Conservation (phyloP, 345 rosid species). For the Populus euphratica region DNA sequence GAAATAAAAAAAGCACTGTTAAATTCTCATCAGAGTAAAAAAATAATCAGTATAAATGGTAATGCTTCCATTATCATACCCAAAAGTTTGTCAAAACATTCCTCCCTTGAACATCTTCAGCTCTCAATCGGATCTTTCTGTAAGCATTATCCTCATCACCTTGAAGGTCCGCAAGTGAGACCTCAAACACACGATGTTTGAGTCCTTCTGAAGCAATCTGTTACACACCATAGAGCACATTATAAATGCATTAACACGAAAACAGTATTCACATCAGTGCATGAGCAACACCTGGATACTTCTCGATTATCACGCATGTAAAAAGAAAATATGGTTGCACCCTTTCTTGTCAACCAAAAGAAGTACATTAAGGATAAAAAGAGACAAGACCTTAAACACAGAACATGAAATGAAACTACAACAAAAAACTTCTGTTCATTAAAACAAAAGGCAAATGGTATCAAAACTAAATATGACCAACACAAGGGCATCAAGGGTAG, state of each 20-base stretch:
- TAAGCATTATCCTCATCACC: conserved; percentile 75
- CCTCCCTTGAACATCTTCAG: conserved; percentile 90
- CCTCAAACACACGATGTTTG: conserved; percentile 86
- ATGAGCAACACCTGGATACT: not conserved
- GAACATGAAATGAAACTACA: not conserved
- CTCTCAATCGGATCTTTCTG: conserved; percentile 91
- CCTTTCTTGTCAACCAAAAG: not conserved
- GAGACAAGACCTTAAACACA: not conserved
- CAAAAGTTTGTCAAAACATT: conserved; percentile 91
- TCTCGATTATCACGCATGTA: not conserved
- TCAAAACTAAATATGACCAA: not conserved
- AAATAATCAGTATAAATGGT: too few species aligned
- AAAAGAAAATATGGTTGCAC: not conserved
- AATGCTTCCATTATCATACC: conserved; percentile 41
- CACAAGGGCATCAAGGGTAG: not conserved
- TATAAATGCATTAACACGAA: not conserved
- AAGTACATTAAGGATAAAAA: not conserved
- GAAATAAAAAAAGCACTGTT: not conserved
- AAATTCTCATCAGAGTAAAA: not conserved
- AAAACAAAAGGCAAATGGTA: not conserved
- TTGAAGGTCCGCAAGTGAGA: conserved; percentile 88
- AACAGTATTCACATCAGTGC: not conserved
- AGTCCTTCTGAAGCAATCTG: conserved; percentile 98
- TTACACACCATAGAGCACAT: not conserved
- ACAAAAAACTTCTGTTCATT: not conserved